These are phyloP conservation scores for Sporothrix pseudoabietina DNA, from an alignment of 2,329 filamentous ascomycete genomes.

Conservation along the genomic window DNA sequence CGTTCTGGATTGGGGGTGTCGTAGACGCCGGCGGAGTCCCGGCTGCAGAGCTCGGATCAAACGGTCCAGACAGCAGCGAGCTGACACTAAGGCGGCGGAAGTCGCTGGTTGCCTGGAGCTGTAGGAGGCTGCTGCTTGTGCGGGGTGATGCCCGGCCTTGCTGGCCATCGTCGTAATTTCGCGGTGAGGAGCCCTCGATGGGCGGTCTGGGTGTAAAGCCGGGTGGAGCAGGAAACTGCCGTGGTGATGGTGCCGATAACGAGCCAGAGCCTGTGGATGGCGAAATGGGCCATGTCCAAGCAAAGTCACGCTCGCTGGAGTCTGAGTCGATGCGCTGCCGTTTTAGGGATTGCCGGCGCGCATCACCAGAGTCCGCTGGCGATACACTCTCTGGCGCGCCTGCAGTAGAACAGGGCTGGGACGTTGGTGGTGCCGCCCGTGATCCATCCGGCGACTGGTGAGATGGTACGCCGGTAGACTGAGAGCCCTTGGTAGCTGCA, in stretches of 20 bases:
- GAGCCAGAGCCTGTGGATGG: slow-evolving; percentile 32
- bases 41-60: slow-evolving; percentile 40
- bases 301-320: slow-evolving; percentile 34
- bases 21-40: background rate
- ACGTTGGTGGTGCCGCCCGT: background rate
- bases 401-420: background rate
- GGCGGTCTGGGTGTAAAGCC: background rate
- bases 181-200: slow-evolving; percentile 16
- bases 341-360: slow-evolving; percentile 5
- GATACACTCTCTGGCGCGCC: slow-evolving; percentile 10
- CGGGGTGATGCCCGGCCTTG: slow-evolving; percentile 4
- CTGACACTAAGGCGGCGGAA: slow-evolving; percentile 61
- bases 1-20: slow-evolving; percentile 2
- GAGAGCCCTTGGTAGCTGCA: background rate
- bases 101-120: slow-evolving; percentile 27
- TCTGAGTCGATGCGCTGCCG: slow-evolving; percentile 33
- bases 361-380: slow-evolving; percentile 16
- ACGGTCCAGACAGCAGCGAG: slow-evolving; percentile 61
- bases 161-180: slow-evolving; percentile 18
- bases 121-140: slow-evolving; percentile 3
- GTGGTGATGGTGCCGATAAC: slow-evolving; percentile 30
- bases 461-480: background rate
- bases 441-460: background rate
- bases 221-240: background rate
- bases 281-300: slow-evolving; percentile 35